These are phyloP conservation scores for Exophiala sideris DNA, from an alignment of 2,329 filamentous ascomycete genomes.

Conservation along the genomic window DNA sequence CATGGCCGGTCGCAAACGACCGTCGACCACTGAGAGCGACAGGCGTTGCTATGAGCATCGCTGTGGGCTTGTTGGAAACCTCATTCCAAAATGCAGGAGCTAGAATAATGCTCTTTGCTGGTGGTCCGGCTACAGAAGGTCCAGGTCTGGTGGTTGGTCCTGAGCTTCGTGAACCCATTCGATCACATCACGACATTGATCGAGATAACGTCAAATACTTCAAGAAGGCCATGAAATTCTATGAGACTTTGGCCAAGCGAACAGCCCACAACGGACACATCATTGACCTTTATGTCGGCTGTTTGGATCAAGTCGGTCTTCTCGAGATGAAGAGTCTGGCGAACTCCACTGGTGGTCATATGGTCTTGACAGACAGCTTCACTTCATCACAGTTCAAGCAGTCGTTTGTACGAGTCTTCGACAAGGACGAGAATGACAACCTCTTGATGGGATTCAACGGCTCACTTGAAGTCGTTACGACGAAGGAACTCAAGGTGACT, in stretches of 20 bases:
- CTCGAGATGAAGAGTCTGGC: conserved; percentile 97
- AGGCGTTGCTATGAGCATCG: conserved; percentile 93
- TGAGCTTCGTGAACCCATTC: conserved; percentile 91
- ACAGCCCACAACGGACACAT: conserved; percentile 96
- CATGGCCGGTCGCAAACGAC: conserved; percentile 95
- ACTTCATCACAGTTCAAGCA: conserved; percentile 99
- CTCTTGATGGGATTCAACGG: conserved; percentile 98
- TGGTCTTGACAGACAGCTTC: conserved; percentile 97
- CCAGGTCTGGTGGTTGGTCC: conserved; percentile 96
- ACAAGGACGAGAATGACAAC: conserved; percentile 93
- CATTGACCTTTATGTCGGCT: conserved; percentile 96
- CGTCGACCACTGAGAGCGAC: conserved; percentile 87
- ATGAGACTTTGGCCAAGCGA: conserved; percentile 88
- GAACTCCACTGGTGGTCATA: conserved; percentile 95
- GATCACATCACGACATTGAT: conserved; percentile 98
- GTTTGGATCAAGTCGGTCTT: conserved; percentile 92
- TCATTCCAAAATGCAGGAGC: conserved; percentile 95
- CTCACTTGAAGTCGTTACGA: conserved; percentile 90
- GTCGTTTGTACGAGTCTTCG: conserved; percentile 93
- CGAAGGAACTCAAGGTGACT: conserved; percentile 97
- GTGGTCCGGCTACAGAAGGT: conserved; percentile 90
- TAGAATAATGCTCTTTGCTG: conserved; percentile 95
- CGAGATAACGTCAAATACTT: conserved; percentile 99
- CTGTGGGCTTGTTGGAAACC: conserved; percentile 85
- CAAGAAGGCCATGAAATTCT: conserved; percentile 99